Conservation (phyloP, 805 yeast species). For the Danielozyma ontarioensis region DNA sequence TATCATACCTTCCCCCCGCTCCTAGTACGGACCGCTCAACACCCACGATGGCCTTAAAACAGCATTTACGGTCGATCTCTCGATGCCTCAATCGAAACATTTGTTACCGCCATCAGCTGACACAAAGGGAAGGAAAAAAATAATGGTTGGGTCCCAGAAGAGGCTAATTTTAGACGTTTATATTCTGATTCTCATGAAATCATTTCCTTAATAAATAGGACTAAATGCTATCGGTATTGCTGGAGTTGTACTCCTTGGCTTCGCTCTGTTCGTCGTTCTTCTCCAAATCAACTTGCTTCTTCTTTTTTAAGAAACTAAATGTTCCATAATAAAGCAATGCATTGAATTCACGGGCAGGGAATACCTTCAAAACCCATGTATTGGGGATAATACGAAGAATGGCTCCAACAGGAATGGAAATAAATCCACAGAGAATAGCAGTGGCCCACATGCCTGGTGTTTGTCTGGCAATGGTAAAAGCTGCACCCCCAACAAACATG, state of each 20-base stretch:
- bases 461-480: conserved; percentile 77
- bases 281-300: conserved; percentile 19
- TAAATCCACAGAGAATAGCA: conserved; percentile 73
- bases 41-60: no score
- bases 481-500: conserved; percentile 97
- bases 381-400: conserved; percentile 82
- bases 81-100: no score
- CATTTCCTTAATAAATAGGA: no score
- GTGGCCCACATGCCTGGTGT: conserved; percentile 88
- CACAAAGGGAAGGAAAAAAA: no score
- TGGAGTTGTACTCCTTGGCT: conserved; percentile 1
- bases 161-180: no score
- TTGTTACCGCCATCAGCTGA: no score
- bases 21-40: no score
- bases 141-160: no score
- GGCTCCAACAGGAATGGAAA: conserved; percentile 77
- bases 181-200: no score
- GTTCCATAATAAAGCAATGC: conserved; percentile 31
- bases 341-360: conserved; percentile 57
- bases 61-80: no score
- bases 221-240: neutral
- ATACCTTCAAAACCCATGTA: conserved; percentile 55
- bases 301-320: conserved; percentile 28
- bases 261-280: conserved; percentile 5
- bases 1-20: no score